Percentiles rank a stretch among this genome's conserved stretches.
Conservation (phyloP, 352 stramenopile genomes). For the Pythium myriotylum region DNA sequence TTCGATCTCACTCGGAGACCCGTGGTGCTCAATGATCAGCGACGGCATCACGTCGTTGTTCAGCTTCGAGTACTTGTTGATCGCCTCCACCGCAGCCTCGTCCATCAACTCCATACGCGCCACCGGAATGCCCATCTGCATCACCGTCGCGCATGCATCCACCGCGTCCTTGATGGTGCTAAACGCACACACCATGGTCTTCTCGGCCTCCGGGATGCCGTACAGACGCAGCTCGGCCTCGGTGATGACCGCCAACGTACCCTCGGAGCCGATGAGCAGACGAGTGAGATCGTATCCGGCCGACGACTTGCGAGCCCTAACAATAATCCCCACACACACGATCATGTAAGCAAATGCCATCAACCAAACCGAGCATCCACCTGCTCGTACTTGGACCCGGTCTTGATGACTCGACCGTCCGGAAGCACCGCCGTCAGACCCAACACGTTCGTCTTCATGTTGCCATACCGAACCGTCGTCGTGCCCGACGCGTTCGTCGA, state of each 20-base stretch:
- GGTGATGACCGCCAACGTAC: conserved; percentile 95
- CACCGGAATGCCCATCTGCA: conserved; percentile 89
- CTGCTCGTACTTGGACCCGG: conserved; percentile 78
- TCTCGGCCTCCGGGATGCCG: conserved; percentile 88
- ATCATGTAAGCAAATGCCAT: too few relatives aligned
- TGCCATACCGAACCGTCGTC: conserved; percentile 92
- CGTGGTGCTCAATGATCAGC: conserved; percentile 96
- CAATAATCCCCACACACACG: too few relatives aligned
- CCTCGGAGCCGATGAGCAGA: conserved; percentile 95
- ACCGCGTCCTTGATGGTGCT: conserved; percentile 85
- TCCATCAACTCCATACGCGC: conserved; percentile 90
- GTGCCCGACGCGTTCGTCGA: conserved; percentile 90
- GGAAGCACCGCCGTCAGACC: conserved; percentile 92
- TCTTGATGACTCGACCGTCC: conserved; percentile 88
- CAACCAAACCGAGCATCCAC: too few relatives aligned
- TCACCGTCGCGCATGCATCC: conserved; percentile 80
- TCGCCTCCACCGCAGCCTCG: conserved; percentile 72
- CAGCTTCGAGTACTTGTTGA: conserved; percentile 89
- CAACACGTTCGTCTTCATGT: conserved; percentile 98
- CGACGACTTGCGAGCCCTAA: conserved; percentile 93
- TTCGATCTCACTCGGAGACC: conserved; percentile 72
- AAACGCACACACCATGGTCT: conserved; percentile 95
- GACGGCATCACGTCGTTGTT: conserved; percentile 82
- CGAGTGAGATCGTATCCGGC: conserved; percentile 97
- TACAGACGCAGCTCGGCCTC: conserved; percentile 94